A percentile compares a stretch with the other conserved stretches of the same genome.
Conservation (phyloP, 2,329 filamentous ascomycete genomes). For the Neurospora crassa region DNA sequence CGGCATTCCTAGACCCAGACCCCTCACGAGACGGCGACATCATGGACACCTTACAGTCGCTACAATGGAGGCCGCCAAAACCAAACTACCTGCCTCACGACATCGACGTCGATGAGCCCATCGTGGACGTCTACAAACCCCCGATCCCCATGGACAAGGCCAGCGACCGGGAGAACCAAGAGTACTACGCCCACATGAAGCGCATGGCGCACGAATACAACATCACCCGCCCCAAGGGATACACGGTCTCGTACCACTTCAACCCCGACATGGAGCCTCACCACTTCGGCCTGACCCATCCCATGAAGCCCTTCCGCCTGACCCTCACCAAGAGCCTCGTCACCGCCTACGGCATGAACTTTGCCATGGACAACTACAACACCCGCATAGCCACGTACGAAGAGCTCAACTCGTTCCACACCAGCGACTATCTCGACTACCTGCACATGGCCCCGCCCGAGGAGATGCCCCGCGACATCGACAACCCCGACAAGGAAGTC, state of each 20-base stretch:
- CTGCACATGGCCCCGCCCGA: slow-evolving; percentile 62
- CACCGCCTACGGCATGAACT: slow-evolving; percentile 88
- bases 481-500: slow-evolving; percentile 51
- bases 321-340: slow-evolving; percentile 93
- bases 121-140: slow-evolving; percentile 41
- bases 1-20: neutral
- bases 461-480: slow-evolving; percentile 53
- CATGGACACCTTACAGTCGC: slow-evolving; percentile 25
- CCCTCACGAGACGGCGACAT: slow-evolving; percentile 2
- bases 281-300: slow-evolving; percentile 93
- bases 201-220: slow-evolving; percentile 50
- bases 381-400: slow-evolving; percentile 77
- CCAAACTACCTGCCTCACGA: slow-evolving; percentile 52
- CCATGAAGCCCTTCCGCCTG: slow-evolving; percentile 98
- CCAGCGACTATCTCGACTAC: slow-evolving; percentile 83
- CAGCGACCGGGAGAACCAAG: slow-evolving; percentile 44
- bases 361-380: slow-evolving; percentile 91
- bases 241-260: slow-evolving; percentile 90
- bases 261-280: slow-evolving; percentile 93
- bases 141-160: slow-evolving; percentile 37
- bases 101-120: slow-evolving; percentile 36
- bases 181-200: slow-evolving; percentile 48
- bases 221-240: slow-evolving; percentile 72
- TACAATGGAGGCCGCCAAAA: slow-evolving; percentile 34
- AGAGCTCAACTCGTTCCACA: slow-evolving; percentile 81